A percentile compares a stretch with the other conserved stretches of the same genome.
These are phyloP conservation scores for Phytophthora sp. DNA, from an alignment of 352 stramenopile species.

Conservation along the genomic window DNA sequence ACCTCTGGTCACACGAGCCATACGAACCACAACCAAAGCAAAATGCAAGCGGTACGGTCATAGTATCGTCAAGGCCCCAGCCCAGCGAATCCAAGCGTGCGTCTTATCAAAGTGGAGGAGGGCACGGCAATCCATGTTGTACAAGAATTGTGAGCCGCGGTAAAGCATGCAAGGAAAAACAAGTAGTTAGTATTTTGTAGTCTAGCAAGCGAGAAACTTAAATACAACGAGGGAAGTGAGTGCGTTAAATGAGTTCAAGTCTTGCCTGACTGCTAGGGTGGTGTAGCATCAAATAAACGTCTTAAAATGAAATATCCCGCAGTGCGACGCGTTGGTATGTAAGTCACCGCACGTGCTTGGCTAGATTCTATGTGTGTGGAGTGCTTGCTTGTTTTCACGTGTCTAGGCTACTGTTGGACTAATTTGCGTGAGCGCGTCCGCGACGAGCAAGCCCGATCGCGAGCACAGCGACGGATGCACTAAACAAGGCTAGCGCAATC, in stretches of 20 bases:
- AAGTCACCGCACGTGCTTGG: background rate
- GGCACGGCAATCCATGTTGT: constrained; percentile 27
- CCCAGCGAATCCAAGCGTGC: constrained; percentile 11
- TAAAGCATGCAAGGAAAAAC: constrained; percentile 26
- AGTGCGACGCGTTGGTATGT: background rate
- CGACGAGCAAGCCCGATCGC: constrained; percentile 49
- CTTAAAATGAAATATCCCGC: background rate
- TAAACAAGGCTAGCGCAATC: constrained; percentile 49
- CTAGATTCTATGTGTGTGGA: constrained; percentile 11
- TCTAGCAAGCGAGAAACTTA: constrained; percentile 32
- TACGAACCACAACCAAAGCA: constrained; percentile 27
- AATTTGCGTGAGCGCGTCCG: constrained; percentile 32
- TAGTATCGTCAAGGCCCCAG: constrained; percentile 17
- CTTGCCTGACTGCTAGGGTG: too few species aligned
- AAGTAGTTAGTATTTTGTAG: constrained; percentile 39
- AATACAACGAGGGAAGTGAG: constrained; percentile 24
- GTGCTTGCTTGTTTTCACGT: background rate
- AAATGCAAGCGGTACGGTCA: constrained; percentile 23
- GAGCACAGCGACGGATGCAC: constrained; percentile 43
- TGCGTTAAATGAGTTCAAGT: too few species aligned
- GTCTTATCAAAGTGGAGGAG: constrained; percentile 5
- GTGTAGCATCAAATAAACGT: too few species aligned
- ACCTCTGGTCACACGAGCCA: constrained; percentile 62
- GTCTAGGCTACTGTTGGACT: constrained; percentile 12
- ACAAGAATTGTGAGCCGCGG: constrained; percentile 37